These are phyloP conservation scores for Bipolaris oryzae DNA, from an alignment of 2,329 filamentous ascomycete species.

Conservation along the genomic window DNA sequence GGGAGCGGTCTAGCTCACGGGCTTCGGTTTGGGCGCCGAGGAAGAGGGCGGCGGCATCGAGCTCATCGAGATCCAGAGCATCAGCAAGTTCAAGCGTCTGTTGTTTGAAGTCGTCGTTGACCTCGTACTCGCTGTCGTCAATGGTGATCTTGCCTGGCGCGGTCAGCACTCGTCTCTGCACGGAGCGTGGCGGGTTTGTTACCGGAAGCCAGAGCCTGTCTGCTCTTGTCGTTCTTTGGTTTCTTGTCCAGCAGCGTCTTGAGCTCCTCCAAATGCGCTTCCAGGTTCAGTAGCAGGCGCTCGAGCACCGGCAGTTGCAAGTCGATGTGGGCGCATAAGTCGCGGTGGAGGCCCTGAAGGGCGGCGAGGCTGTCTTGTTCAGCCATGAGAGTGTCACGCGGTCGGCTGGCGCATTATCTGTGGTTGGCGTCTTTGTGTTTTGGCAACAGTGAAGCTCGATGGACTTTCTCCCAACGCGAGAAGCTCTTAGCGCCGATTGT, in stretches of 20 bases:
- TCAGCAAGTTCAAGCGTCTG: slow-evolving; percentile 81
- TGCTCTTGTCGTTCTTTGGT: slow-evolving; percentile 74
- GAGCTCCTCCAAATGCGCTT: slow-evolving; percentile 70
- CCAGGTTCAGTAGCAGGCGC: slow-evolving; percentile 69
- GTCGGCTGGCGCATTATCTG: slow-evolving; percentile 40
- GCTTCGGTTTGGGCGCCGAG: slow-evolving; percentile 74
- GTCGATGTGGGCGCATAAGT: slow-evolving; percentile 78
- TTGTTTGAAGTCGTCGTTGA: slow-evolving; percentile 90
- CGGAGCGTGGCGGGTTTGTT: slow-evolving; percentile 1
- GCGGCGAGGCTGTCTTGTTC: slow-evolving; percentile 74
- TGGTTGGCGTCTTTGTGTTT: slow-evolving; percentile 33
- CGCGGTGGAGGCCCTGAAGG: slow-evolving; percentile 83
- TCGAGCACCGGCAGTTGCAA: slow-evolving; percentile 72
- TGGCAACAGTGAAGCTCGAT: slow-evolving; percentile 23
- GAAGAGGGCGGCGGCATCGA: slow-evolving; percentile 79
- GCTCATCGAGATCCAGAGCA: slow-evolving; percentile 86
- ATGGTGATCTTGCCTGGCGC: slow-evolving; percentile 74
- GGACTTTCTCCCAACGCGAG: slow-evolving; percentile 35
- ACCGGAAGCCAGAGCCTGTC: slow-evolving; percentile 62
- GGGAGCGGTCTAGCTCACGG: slow-evolving; percentile 70
- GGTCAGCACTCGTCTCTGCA: slow-evolving; percentile 16
- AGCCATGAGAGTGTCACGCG: slow-evolving; percentile 63
- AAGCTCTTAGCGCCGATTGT: slow-evolving; percentile 30
- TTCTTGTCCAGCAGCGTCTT: slow-evolving; percentile 76
- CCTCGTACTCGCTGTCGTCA: slow-evolving; percentile 72